A percentile compares a stretch with the other conserved stretches of the same genome.
Evolutionary conservation across 108 stramenopile genomes (phyloP).

Genomic region (Cyclotella cryptica): DNA sequence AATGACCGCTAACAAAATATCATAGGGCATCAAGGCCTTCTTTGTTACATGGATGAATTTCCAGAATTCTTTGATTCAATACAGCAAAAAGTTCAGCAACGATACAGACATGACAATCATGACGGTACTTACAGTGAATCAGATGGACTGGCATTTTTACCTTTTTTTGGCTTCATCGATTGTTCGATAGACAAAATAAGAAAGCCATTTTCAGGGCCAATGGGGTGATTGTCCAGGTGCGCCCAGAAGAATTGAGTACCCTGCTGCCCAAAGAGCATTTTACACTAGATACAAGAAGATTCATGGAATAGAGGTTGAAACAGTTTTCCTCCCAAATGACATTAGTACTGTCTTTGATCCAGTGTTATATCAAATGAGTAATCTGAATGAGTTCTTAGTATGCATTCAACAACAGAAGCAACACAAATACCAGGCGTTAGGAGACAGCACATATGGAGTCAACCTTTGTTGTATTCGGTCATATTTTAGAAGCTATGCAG

Average conservation of each 20-base stretch:
- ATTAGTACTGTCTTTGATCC: background rate
- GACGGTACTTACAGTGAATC: background rate
- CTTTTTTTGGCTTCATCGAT: slow-evolving; percentile 23
- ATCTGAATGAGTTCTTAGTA: background rate
- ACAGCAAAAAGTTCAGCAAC: background rate
- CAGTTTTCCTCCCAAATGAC: background rate
- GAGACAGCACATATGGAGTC: background rate
- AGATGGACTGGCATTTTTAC: background rate
- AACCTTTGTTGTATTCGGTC: background rate
- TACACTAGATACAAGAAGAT: slow-evolving; percentile 13
- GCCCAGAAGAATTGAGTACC: background rate
- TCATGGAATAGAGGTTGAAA: slow-evolving; percentile 10
- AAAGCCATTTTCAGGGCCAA: slow-evolving; percentile 13
- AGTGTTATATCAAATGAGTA: background rate
- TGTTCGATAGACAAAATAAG: slow-evolving; percentile 6
- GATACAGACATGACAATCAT: background rate
- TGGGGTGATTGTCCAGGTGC: slow-evolving; percentile 14
- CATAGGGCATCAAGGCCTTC: slow-evolving; percentile 3
- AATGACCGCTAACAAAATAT: background rate
- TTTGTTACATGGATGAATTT: background rate
- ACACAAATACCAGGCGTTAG: background rate
- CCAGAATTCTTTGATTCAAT: background rate
- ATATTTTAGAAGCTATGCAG: background rate
- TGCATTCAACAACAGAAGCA: background rate
- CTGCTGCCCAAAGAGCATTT: background rate